Percentiles rank a stretch among this genome's conserved stretches.
Evolutionary conservation across 352 stramenopile species (phyloP).

Genomic region (Paralagenidium karlingii): DNA sequence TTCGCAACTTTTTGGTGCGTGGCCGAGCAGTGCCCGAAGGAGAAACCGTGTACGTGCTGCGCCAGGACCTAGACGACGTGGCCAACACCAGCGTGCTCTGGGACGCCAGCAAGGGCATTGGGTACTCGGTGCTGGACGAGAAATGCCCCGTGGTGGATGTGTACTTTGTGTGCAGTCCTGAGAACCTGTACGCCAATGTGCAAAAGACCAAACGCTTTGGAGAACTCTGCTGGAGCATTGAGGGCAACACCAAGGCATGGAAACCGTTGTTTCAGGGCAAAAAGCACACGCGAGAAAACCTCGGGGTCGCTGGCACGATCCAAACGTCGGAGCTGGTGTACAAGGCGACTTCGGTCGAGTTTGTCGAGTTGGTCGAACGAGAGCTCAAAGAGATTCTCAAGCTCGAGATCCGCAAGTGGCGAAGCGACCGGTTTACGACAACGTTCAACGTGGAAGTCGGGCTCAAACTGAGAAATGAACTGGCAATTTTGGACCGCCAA

Average conservation of each 20-base stretch:
- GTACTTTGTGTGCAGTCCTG: constrained; percentile 68
- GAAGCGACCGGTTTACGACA: constrained; percentile 65
- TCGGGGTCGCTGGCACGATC: too few relatives aligned
- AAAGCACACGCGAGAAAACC: too few relatives aligned
- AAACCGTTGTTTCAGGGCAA: constrained; percentile 73
- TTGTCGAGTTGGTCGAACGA: constrained; percentile 54
- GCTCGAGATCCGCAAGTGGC: constrained; percentile 79
- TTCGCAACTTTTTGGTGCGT: constrained; percentile 76
- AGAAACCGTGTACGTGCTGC: constrained; percentile 80
- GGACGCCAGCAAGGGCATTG: constrained; percentile 77
- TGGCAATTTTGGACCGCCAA: constrained; percentile 53
- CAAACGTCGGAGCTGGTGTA: constrained; percentile 56
- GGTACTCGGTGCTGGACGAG: constrained; percentile 60
- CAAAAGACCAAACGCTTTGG: constrained; percentile 30
- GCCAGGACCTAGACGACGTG: constrained; percentile 16
- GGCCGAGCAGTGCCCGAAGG: constrained; percentile 75
- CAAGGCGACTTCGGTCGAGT: constrained; percentile 27
- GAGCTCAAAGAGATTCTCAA: constrained; percentile 79
- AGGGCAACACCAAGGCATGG: constrained; percentile 69
- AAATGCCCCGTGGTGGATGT: constrained; percentile 80
- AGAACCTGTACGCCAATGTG: constrained; percentile 88
- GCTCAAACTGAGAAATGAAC: constrained; percentile 57
- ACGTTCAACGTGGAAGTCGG: constrained; percentile 80
- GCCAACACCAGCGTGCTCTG: constrained; percentile 64
- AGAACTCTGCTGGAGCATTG: constrained; percentile 76